Evolutionary conservation across 495 filamentous ascomycete species (phyloP).

Genomic region (Neurospora africana): DNA sequence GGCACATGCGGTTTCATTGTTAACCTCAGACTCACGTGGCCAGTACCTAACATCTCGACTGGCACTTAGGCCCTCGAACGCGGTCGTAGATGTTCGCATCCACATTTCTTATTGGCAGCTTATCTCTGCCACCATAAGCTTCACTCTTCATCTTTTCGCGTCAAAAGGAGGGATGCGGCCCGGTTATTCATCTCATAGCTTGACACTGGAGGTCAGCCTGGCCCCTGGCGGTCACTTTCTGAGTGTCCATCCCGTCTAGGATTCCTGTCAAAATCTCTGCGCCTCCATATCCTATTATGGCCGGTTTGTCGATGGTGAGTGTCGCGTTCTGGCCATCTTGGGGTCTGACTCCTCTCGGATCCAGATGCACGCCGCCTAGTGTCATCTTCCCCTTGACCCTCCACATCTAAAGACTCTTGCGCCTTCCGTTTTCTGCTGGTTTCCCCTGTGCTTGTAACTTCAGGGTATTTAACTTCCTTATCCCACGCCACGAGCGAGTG

Average conservation of each 20-base stretch:
- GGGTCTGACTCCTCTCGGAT: background rate
- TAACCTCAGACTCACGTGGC: background rate
- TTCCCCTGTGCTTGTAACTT: background rate
- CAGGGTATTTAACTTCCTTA: conserved; percentile 62
- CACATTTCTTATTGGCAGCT: background rate
- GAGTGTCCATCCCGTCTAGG: background rate
- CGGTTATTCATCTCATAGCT: background rate
- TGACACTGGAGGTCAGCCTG: background rate
- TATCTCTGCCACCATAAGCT: background rate
- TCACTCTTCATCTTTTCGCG: background rate
- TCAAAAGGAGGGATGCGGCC: background rate
- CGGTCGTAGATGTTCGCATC: background rate
- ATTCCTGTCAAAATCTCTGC: background rate
- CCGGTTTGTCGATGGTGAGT: background rate
- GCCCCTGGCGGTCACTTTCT: background rate
- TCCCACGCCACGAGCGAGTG: conserved; percentile 65
- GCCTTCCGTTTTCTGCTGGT: background rate
- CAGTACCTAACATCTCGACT: background rate
- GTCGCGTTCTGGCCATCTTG: background rate
- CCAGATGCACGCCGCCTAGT: background rate
- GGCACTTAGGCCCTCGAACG: background rate
- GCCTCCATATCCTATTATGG: background rate
- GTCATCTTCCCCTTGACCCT: background rate
- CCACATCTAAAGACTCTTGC: background rate
- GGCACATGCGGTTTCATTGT: background rate